Evolutionary conservation across 164 flowering plant genomes (phyloP).

Genomic region (Warburgia ugandensis): DNA sequence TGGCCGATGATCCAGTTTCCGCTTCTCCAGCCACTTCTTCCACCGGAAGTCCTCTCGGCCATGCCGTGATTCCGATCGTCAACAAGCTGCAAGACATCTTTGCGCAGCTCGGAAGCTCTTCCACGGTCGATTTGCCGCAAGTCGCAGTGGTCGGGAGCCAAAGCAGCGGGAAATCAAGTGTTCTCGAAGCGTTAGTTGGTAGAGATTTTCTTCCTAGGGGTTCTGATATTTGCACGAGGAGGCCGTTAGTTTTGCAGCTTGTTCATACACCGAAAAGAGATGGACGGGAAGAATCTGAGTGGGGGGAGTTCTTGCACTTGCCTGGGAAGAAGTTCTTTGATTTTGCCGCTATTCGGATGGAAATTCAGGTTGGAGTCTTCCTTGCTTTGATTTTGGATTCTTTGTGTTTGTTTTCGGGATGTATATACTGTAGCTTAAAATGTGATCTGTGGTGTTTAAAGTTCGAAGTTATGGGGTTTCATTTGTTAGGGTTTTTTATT

Average conservation of each 20-base stretch:
- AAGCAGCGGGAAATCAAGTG: slow-evolving; percentile 94
- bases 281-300: slow-evolving; percentile 58
- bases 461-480: no score
- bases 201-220: slow-evolving; percentile 91
- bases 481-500: no score
- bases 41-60: slow-evolving; percentile 11
- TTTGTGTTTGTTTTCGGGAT: not conserved
- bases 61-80: slow-evolving; percentile 78
- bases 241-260: slow-evolving; percentile 90
- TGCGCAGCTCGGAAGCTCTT: slow-evolving; percentile 63
- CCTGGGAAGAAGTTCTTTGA: slow-evolving; percentile 60
- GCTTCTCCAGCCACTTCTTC: not conserved
- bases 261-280: slow-evolving; percentile 48
- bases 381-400: no score
- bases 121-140: slow-evolving; percentile 81
- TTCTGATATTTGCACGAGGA: slow-evolving; percentile 79
- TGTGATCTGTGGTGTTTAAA: no score
- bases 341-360: slow-evolving; percentile 69
- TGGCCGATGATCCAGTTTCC: slow-evolving; percentile 2
- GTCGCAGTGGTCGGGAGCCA: slow-evolving; percentile 95
- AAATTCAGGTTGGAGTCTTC: slow-evolving; percentile 59
- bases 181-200: slow-evolving; percentile 86
- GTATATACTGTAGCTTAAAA: not conserved
- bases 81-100: slow-evolving; percentile 94
- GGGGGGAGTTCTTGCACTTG: slow-evolving; percentile 85